A percentile compares a stretch with the other conserved stretches of the same genome.
These are phyloP conservation scores for Cyathus striatus DNA, from an alignment of 768 basidiomycete genomes.

Conservation along the genomic window DNA sequence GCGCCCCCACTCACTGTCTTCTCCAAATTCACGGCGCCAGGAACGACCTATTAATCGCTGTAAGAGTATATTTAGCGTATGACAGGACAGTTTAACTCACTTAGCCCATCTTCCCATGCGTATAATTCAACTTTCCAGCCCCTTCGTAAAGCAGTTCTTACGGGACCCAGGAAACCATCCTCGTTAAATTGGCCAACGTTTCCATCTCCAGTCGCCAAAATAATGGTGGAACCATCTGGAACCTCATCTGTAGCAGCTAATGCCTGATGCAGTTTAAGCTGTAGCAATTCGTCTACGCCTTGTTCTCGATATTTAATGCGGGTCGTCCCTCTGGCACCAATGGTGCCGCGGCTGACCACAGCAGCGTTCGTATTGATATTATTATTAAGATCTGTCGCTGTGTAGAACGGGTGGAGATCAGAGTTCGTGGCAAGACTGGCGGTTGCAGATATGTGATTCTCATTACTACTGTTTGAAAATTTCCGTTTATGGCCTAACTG, in stretches of 20 bases:
- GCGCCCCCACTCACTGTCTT: constrained; percentile 45
- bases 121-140: constrained; percentile 97
- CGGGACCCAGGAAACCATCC: constrained; percentile 85
- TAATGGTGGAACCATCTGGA: constrained; percentile 71
- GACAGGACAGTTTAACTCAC: constrained; percentile 25
- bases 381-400: constrained; percentile 8
- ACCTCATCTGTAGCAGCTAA: constrained; percentile 64
- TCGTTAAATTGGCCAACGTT: constrained; percentile 90
- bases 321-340: constrained; percentile 14
- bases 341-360: background rate
- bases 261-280: constrained; percentile 88
- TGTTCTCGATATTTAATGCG: constrained; percentile 78
- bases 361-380: constrained; percentile 8
- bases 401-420: constrained; percentile 9
- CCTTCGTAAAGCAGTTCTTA: constrained; percentile 76
- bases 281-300: constrained; percentile 92
- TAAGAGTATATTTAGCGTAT: constrained; percentile 1
- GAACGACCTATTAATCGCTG: constrained; percentile 34
- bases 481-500: too few species aligned
- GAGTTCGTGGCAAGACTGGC: background rate
- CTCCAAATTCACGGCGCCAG: constrained; percentile 73
- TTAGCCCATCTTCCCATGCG: constrained; percentile 84
- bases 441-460: background rate
- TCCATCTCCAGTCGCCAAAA: constrained; percentile 92
- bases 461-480: too few species aligned